These are phyloP conservation scores for Chiua virens DNA, from an alignment of 768 basidiomycete species.

Conservation along the genomic window DNA sequence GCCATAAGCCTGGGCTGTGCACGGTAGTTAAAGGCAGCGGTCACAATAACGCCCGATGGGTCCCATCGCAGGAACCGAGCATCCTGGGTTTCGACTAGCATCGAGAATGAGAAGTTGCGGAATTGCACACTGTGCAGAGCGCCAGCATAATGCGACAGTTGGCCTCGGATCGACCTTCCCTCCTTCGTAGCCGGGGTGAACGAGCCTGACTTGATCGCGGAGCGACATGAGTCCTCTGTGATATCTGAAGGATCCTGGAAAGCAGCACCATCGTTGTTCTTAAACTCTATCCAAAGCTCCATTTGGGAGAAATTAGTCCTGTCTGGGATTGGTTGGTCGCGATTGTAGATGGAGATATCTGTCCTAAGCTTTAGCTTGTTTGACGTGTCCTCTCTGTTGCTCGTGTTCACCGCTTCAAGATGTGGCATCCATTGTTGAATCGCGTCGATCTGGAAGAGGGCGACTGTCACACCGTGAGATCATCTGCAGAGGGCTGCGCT, in stretches of 20 bases:
- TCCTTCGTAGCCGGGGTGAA: slow-evolving; percentile 20
- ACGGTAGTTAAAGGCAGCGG: no score
- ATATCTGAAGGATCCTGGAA: neutral
- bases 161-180: slow-evolving; percentile 26
- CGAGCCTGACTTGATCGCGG: neutral
- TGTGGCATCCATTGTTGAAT: neutral
- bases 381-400: neutral
- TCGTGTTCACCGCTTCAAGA: neutral
- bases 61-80: no score
- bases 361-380: neutral
- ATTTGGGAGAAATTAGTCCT: no score
- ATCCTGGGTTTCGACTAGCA: no score
- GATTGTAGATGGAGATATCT: neutral
- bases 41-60: no score
- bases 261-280: no score
- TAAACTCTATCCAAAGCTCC: neutral
- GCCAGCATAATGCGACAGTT: neutral
- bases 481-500: neutral
- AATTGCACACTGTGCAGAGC: no score
- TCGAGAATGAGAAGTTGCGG: no score
- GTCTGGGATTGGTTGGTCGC: neutral
- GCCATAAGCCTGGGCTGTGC: neutral
- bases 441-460: neutral
- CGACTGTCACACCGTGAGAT: neutral
- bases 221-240: neutral